These are phyloP conservation scores for Halophytophthora batemanensis DNA, from an alignment of 352 stramenopile genomes.

Conservation along the genomic window DNA sequence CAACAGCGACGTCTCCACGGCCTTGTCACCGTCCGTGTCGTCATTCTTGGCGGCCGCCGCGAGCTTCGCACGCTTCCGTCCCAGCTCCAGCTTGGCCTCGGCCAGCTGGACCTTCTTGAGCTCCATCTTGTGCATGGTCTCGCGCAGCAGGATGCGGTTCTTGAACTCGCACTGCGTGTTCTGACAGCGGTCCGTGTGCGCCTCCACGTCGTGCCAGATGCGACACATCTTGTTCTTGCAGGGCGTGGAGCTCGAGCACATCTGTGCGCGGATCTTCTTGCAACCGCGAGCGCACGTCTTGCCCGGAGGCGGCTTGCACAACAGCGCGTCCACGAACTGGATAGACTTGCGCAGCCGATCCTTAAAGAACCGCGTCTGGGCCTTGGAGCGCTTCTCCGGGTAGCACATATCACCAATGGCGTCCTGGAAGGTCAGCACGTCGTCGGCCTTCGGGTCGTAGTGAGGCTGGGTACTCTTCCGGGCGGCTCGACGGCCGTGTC, in stretches of 20 bases:
- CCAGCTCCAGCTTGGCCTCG: conserved; percentile 27
- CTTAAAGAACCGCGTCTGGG: conserved; percentile 70
- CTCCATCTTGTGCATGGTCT: conserved; percentile 77
- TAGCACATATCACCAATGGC: conserved; percentile 69
- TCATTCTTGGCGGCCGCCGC: conserved; percentile 23
- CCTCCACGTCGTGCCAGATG: conserved; percentile 72
- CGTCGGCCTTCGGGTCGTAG: conserved; percentile 41
- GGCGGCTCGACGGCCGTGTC: not conserved
- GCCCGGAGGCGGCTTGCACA: conserved; percentile 49
- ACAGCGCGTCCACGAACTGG: conserved; percentile 61
- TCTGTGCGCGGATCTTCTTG: conserved; percentile 59
- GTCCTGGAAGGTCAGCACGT: conserved; percentile 60
- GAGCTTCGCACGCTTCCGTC: conserved; percentile 37
- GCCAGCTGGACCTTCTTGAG: conserved; percentile 53
- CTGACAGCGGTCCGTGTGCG: conserved; percentile 60
- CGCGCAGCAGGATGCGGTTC: conserved; percentile 62
- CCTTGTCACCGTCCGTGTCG: conserved; percentile 28
- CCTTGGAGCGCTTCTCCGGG: conserved; percentile 39
- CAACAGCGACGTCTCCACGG: conserved; percentile 37
- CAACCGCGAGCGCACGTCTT: conserved; percentile 47
- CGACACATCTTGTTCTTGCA: conserved; percentile 71
- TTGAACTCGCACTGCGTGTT: conserved; percentile 70
- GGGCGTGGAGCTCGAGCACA: conserved; percentile 60
- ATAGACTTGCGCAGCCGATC: conserved; percentile 61
- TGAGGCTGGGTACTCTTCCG: conserved; percentile 29